These are phyloP conservation scores for Gamarada debralockiae DNA, from an alignment of 495 filamentous ascomycete genomes.

Conservation along the genomic window DNA sequence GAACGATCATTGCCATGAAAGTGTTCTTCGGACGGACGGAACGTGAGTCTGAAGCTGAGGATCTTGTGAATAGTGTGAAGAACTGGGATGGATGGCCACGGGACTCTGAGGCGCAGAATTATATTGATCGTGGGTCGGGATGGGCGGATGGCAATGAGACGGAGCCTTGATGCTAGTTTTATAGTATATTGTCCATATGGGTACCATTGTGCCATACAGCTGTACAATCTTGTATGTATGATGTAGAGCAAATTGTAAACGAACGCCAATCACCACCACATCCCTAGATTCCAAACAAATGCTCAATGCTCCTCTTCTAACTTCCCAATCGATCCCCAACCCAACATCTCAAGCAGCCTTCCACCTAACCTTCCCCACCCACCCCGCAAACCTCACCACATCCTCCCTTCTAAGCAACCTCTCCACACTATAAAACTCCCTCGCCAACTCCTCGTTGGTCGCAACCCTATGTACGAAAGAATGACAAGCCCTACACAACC, in stretches of 20 bases:
- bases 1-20: constrained; percentile 15
- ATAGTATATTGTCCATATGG: no score
- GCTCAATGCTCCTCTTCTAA: no score
- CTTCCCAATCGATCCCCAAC: no score
- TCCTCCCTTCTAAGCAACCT: constrained; percentile 65
- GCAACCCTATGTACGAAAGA: constrained; percentile 76
- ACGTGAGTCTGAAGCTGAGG: constrained; percentile 3
- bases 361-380: constrained; percentile 64
- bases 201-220: no score
- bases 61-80: constrained; percentile 12
- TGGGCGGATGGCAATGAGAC: no score
- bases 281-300: no score
- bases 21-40: constrained; percentile 3
- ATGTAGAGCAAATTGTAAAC: no score
- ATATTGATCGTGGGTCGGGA: constrained; percentile 6
- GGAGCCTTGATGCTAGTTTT: no score
- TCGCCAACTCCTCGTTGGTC: constrained; percentile 75
- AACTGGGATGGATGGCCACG: constrained; percentile 25
- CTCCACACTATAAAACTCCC: constrained; percentile 70
- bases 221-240: no score
- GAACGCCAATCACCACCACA: no score
- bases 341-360: constrained; percentile 34
- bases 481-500: constrained; percentile 88
- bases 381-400: constrained; percentile 64
- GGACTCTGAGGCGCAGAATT: constrained; percentile 15